Conservation (phyloP, 2,329 filamentous ascomycete genomes). For the Ophiocordyceps camponoti-saundersi region DNA sequence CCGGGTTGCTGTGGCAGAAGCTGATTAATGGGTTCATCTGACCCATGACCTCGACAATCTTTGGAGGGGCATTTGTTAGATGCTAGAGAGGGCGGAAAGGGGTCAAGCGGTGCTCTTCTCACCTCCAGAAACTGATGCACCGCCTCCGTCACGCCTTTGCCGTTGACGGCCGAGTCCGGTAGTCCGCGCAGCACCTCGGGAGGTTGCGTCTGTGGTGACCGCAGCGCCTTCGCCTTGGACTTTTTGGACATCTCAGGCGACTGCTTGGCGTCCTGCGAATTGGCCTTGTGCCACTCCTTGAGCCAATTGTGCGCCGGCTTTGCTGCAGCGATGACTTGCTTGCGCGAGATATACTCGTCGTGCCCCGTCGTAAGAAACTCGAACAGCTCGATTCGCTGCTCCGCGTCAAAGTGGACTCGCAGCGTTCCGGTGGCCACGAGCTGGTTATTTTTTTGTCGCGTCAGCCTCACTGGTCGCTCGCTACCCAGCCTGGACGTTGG, state of each 20-base stretch:
- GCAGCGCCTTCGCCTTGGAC: slow-evolving; percentile 38
- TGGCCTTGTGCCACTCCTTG: slow-evolving; percentile 47
- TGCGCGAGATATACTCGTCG: slow-evolving; percentile 70
- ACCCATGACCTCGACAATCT: slow-evolving; percentile 50
- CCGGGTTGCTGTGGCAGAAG: slow-evolving; percentile 37
- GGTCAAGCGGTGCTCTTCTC: background rate
- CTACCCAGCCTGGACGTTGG: background rate
- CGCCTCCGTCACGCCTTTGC: slow-evolving; percentile 40
- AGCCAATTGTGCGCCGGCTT: slow-evolving; percentile 46
- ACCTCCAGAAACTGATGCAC: slow-evolving; percentile 51
- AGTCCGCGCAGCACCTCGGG: slow-evolving; percentile 40
- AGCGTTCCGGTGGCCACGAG: slow-evolving; percentile 63
- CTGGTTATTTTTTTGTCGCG: slow-evolving; percentile 23
- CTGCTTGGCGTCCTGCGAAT: slow-evolving; percentile 36
- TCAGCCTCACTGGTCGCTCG: slow-evolving; percentile 9
- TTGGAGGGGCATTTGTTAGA: background rate
- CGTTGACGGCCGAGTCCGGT: slow-evolving; percentile 40
- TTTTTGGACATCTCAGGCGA: slow-evolving; percentile 55
- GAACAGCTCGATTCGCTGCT: slow-evolving; percentile 69
- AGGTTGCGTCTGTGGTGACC: slow-evolving; percentile 40
- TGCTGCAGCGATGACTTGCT: slow-evolving; percentile 41
- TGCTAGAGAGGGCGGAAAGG: slow-evolving; percentile 6
- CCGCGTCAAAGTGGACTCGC: slow-evolving; percentile 60
- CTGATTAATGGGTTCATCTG: slow-evolving; percentile 48
- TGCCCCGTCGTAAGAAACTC: slow-evolving; percentile 64